Base-by-base conservation (phyloP, 805 yeast species). In the Saccharomycopsis javanensis region DNA sequence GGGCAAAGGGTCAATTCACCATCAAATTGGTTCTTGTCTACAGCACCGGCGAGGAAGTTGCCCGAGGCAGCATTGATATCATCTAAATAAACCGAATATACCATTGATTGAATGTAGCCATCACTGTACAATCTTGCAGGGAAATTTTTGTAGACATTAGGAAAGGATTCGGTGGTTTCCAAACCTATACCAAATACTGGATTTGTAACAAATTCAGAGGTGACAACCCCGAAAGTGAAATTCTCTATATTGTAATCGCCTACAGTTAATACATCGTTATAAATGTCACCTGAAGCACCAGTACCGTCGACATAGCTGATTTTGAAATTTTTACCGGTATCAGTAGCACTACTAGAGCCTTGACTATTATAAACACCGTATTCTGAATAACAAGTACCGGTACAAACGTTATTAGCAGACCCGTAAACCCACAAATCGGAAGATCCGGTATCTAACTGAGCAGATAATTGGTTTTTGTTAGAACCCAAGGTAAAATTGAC, bases 161-260 rank as follows among this genome's bases (percentile, higher is more conserved):
- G 68, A 62, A 76, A 77, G 13, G 67, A 57, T 68, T 89, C 96
- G 55, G 85, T 74, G 13, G 82, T 86, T 4, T 79, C 70, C 54
- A 85, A 74, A 7, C 94, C 92, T 60, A 87, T 81, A 25, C 91
- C 90, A 38, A 87, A 69, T 25, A 88, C 91, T 10, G 48, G 48
- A 20, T 42, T 42, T 42, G 48, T 42, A n/a, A 30, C 28, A 30
- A 50, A 33, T 34, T 48, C 46, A 15, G 33, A 18, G 6, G 61
- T 52, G 23, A 56, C 61, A 16, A 52, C 50, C 20, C 61, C 61
- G 23, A 57, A 54, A 20, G 42, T 45, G 11, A 54, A 23, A 11
- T 31, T 33, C 15, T 50, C 23, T 35, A 57, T 37, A 15, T n/a
- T 31, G n/a, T 48, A 53, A 5, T 64, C 60, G 18, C 58, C 60